Base-by-base conservation (phyloP, 805 yeast genomes). In the Hanseniaspora lachancei region DNA sequence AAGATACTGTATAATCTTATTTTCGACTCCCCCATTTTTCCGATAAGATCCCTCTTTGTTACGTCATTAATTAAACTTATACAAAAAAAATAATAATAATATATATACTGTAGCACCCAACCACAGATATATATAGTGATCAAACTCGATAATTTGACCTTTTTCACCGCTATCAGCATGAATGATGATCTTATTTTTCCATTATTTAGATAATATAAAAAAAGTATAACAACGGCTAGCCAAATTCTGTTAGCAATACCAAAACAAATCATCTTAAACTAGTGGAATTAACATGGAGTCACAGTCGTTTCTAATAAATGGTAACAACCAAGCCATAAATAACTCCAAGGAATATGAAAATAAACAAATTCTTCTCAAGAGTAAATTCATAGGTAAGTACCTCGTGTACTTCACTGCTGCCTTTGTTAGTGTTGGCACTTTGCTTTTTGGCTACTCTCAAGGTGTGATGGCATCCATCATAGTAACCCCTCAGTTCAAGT, bases 361-460 rank as follows among this genome's bases (percentile, higher is more conserved):
- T 12, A 42, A 54, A 35, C 38, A 42, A 21, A 8, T 54, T 1
- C 10, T 47, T 5, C 20, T 54, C 20, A 54, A 47, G 21, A 40
- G 43, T 12, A 47, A 34, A 3, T 47, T 54, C 29, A 42, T 54
- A 29, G 57, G 57, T 16, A 21, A 54, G 36, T 47, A 52, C 9
- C 32, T 54, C 5, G 18, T 54, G 16, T 54, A 47, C 29, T 54
- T 54, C 35, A 54, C 57, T 4, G 51, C 57, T 24, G 51, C 51
- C 3, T 54, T 54, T 48, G 53, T 54, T 1, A 47, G 54, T 29
- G 49, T 75, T 39, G 88, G 85, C 1, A 82, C 83, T 66, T 74
- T 80, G 9, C 73, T 84, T 54, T 84, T 84, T 62, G 91, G 91
- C 57, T 84, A 82, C 62, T 88, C 84, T 64, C 91, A 84, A 67